Evolutionary conservation across 163 green algal genomes (phyloP).

Genomic region (Chlamydomonas reinhardtii): DNA sequence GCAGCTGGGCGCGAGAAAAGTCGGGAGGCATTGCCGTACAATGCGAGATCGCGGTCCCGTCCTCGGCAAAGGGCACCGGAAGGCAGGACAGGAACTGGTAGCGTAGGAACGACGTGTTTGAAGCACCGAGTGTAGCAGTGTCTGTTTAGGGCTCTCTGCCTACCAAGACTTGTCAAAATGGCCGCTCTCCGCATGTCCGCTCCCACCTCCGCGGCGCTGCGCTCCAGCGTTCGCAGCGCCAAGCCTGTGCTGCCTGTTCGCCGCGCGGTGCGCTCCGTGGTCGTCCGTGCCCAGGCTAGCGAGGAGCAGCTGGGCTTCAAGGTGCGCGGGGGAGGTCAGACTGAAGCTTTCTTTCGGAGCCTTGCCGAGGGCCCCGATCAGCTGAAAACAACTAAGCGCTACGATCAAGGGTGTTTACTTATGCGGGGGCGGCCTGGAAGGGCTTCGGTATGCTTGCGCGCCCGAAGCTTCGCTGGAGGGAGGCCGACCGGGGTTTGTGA

Average conservation of each 20-base stretch:
- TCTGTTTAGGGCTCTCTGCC: too few species aligned
- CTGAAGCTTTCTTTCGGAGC: neutral
- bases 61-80: too few species aligned
- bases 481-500: neutral
- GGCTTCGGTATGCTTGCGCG: neutral
- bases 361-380: neutral
- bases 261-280: neutral
- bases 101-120: too few species aligned
- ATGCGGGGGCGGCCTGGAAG: neutral
- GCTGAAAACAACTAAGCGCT: neutral
- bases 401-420: neutral
- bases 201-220: slow-evolving; percentile 7
- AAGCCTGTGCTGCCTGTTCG: slow-evolving; percentile 37
- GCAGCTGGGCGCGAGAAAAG: too few species aligned
- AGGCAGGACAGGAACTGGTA: too few species aligned
- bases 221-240: slow-evolving; percentile 3
- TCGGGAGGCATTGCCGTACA: too few species aligned
- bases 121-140: too few species aligned
- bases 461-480: slow-evolving; percentile 37
- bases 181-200: slow-evolving; percentile 28
- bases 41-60: too few species aligned
- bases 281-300: slow-evolving; percentile 31
- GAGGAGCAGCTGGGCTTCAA: slow-evolving; percentile 28
- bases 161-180: neutral
- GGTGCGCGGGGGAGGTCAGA: neutral